Percentiles rank a stretch among this genome's conserved stretches.
phyloP scores from a whole-genome alignment of 176 grass and related monocot genomes.

The Oryza longistaminata region DNA sequence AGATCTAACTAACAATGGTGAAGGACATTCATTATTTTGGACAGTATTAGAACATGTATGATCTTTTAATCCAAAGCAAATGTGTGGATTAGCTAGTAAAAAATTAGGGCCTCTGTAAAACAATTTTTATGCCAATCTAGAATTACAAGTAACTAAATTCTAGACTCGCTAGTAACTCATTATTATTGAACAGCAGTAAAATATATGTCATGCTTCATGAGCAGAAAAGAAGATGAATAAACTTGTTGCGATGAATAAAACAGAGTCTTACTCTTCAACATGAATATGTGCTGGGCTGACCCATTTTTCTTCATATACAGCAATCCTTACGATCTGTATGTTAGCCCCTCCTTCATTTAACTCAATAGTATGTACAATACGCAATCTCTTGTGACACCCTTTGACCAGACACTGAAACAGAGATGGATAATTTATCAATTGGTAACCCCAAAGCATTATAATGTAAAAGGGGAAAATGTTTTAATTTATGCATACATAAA shows the following conservation, averaged over 20 bases:
- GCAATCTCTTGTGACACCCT: constrained; percentile 92
- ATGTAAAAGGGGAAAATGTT: neutral
- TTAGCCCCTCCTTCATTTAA: constrained; percentile 81
- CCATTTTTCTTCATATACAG: constrained; percentile 94
- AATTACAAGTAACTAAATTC: neutral
- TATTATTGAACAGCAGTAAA: constrained; percentile 18
- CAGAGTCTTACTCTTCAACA: constrained; percentile 62
- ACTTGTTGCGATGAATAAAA: neutral
- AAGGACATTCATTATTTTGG: neutral
- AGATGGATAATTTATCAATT: constrained; percentile 25
- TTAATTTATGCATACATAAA: neutral
- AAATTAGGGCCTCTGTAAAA: neutral
- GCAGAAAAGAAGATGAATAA: constrained; percentile 25
- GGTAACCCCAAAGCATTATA: constrained; percentile 15
- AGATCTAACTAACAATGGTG: neutral
- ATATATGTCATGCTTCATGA: neutral
- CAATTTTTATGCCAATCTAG: constrained; percentile 6
- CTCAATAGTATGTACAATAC: constrained; percentile 89
- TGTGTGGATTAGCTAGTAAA: neutral
- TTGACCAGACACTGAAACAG: constrained; percentile 79
- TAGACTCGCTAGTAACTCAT: neutral
- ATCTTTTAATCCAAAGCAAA: neutral
- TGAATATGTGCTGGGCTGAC: constrained; percentile 65
- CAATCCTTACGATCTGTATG: constrained; percentile 86
- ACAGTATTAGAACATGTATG: neutral